Evolutionary conservation across 331 rosid species (phyloP), one percentile per base, ranked within the genome.

Genomic region (Acacia concinna): DNA sequence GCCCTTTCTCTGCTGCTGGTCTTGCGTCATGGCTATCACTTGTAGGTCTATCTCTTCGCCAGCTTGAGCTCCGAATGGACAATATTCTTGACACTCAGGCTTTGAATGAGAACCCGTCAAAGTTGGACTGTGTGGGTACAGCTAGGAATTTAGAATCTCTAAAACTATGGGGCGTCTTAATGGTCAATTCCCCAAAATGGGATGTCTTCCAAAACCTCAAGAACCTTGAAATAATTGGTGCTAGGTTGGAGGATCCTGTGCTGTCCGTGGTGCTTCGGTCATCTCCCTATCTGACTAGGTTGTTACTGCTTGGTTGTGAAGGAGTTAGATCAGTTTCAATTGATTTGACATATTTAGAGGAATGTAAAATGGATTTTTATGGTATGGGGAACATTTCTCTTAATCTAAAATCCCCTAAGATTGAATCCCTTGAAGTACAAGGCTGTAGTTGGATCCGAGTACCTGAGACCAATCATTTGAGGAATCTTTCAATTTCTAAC

Each of bases 361-460:
- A 87, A 65, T 96, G 99, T 49, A 96, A 93, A 85, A 85, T 96
- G 74, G 97, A 93, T 43, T 96, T 96, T 65, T 91, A 90, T 63
- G 99, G 99, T 47, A 11, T 79, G 66, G 98, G 97, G 3, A 87
- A 96, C 85, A 88, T 91, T 81, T 86, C 89, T 2, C 90, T 96
- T 62, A 67, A 84, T 2, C 85, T 96, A 75, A 87, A 71, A 52
- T 87, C 91, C 79, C 93, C 97, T 0, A 91, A 82, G 67, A 83
- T 96, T 31, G 87, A 89, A 86, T 84, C 90, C 78, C 98, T 96
- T 78, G 97, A 95, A 85, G 91, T 95, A 73, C 99, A 95, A 88
- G 99, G 99, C 37, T 95, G 97, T 85, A 91, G 97, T 75, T 93
- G 93, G 98, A 93, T 96, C 70, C 88, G 90, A 79, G 99, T 90